Evolutionary conservation across 208 protist species (phyloP).

Genomic region (Crithidia brevicula): DNA sequence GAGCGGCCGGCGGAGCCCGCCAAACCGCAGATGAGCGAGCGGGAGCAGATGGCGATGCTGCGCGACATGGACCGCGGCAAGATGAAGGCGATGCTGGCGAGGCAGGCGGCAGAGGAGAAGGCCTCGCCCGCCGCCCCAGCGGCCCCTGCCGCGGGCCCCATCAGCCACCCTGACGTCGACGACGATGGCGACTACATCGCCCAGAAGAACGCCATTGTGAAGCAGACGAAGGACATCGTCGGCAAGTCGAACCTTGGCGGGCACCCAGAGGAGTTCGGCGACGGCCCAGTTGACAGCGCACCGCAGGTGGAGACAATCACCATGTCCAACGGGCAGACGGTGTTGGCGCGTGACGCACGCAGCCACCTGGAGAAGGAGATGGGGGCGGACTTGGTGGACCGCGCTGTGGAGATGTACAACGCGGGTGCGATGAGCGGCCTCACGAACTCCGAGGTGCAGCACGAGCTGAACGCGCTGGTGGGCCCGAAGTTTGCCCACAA

Average conservation of each 20-base stretch:
- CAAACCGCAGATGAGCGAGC: slow-evolving; percentile 67
- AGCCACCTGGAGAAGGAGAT: slow-evolving; percentile 70
- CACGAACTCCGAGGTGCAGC: slow-evolving; percentile 73
- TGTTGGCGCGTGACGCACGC: slow-evolving; percentile 65
- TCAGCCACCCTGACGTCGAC: slow-evolving; percentile 71
- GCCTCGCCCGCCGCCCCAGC: slow-evolving; percentile 9
- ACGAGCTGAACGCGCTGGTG: slow-evolving; percentile 69
- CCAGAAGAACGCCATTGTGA: slow-evolving; percentile 82
- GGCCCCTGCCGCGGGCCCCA: slow-evolving; percentile 16
- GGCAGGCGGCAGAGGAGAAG: slow-evolving; percentile 55
- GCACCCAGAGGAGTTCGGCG: slow-evolving; percentile 88
- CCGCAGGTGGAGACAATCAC: slow-evolving; percentile 77
- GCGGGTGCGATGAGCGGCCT: slow-evolving; percentile 56
- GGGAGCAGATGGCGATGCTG: slow-evolving; percentile 90
- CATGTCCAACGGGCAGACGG: slow-evolving; percentile 56
- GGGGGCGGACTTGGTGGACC: slow-evolving; percentile 63
- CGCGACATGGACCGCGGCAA: slow-evolving; percentile 86
- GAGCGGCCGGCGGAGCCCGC: slow-evolving; percentile 24
- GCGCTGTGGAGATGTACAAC: slow-evolving; percentile 81
- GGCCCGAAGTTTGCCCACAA: slow-evolving; percentile 67
- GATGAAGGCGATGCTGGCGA: slow-evolving; percentile 85
- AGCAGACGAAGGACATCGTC: slow-evolving; percentile 80
- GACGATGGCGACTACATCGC: slow-evolving; percentile 87
- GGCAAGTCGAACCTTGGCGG: slow-evolving; percentile 75
- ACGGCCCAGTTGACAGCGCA: slow-evolving; percentile 53